phyloP scores from a whole-genome alignment of 163 green algal genomes.

The Prototheca wickerhamii region DNA sequence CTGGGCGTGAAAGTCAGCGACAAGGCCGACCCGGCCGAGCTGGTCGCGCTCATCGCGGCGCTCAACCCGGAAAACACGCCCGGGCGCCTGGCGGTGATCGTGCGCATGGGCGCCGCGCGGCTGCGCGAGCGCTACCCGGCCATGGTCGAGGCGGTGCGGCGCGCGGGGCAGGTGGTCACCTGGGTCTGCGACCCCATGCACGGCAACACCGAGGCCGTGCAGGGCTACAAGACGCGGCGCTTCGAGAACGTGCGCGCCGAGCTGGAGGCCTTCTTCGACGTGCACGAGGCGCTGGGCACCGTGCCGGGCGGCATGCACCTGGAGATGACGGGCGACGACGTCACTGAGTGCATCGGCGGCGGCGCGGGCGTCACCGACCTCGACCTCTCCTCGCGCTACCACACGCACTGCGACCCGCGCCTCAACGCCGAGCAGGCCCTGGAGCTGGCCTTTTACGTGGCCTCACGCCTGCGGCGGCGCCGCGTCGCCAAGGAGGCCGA shows the following conservation, averaged over 20 bases:
- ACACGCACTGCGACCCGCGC: slow-evolving; percentile 98
- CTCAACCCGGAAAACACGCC: slow-evolving; percentile 95
- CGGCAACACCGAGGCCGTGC: slow-evolving; percentile 92
- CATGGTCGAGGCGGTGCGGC: slow-evolving; percentile 72
- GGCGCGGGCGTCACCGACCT: slow-evolving; percentile 49
- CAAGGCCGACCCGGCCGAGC: slow-evolving; percentile 87
- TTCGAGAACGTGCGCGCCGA: slow-evolving; percentile 90
- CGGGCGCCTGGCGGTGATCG: slow-evolving; percentile 86
- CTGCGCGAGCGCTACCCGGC: slow-evolving; percentile 69
- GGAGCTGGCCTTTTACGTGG: slow-evolving; percentile 97
- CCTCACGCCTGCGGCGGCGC: slow-evolving; percentile 48
- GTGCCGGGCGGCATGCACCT: slow-evolving; percentile 94
- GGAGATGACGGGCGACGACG: slow-evolving; percentile 88
- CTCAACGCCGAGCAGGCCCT: slow-evolving; percentile 96
- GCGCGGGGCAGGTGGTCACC: slow-evolving; percentile 69
- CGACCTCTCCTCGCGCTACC: slow-evolving; percentile 89
- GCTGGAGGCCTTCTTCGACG: slow-evolving; percentile 94
- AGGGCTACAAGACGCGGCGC: slow-evolving; percentile 92
- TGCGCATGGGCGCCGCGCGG: slow-evolving; percentile 92
- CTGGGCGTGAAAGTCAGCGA: slow-evolving; percentile 93
- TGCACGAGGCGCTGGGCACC: slow-evolving; percentile 82
- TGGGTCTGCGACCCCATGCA: slow-evolving; percentile 99
- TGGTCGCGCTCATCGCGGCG: slow-evolving; percentile 76
- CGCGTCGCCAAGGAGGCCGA: slow-evolving; percentile 6
- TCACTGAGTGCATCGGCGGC: slow-evolving; percentile 68